Conservation (phyloP, 2,329 filamentous ascomycete genomes). For the Leptographium lundbergii region DNA sequence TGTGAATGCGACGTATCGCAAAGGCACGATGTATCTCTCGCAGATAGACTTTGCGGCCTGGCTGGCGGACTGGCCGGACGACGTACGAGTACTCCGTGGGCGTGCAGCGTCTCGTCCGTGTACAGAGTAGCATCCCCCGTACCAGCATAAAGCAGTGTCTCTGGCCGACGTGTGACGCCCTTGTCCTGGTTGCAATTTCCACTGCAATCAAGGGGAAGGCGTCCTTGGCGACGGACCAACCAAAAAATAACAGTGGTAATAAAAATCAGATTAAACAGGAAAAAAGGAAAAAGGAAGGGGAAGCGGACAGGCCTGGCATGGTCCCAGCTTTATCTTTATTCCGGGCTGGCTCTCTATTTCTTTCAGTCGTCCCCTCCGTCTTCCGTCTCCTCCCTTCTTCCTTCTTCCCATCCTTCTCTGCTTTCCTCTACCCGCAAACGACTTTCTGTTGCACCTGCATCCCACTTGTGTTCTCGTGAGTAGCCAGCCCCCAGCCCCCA, state of each 20-base stretch:
- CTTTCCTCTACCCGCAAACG: neutral
- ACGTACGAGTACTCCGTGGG: too few species aligned
- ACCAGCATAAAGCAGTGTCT: neutral
- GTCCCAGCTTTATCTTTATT: slow-evolving; percentile 10
- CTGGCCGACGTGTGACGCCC: neutral
- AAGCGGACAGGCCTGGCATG: neutral
- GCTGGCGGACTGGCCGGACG: too few species aligned
- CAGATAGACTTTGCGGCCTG: too few species aligned
- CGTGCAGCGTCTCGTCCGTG: too few species aligned
- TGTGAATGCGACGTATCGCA: too few species aligned
- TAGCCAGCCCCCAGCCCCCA: neutral
- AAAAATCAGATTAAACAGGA: neutral
- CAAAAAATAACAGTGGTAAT: slow-evolving; percentile 4
- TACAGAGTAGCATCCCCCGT: neutral
- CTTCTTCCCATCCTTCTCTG: neutral
- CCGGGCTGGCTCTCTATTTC: slow-evolving; percentile 3
- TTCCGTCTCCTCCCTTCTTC: neutral
- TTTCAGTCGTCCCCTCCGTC: neutral
- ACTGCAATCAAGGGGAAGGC: neutral
- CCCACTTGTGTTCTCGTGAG: neutral
- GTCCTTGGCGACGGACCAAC: slow-evolving; percentile 1
- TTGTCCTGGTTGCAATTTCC: neutral
- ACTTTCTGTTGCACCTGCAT: neutral
- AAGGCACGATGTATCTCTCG: too few species aligned
- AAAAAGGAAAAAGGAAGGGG: neutral